Conservation (phyloP, 2,329 filamentous ascomycete species). For the Nemania serpens region DNA sequence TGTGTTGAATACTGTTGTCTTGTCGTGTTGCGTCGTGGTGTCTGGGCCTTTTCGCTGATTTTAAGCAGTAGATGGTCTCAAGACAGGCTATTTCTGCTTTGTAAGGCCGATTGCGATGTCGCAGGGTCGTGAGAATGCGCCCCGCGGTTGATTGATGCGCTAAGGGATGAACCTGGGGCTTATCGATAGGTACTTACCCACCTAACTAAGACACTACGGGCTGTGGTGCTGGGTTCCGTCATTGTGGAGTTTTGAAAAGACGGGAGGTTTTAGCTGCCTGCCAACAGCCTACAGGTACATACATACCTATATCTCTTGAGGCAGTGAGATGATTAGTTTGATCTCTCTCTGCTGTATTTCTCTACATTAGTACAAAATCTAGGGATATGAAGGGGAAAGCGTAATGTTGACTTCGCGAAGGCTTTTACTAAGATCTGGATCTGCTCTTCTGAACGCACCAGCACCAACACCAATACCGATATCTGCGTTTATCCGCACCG, state of each 20-base stretch:
- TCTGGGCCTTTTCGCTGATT: background rate
- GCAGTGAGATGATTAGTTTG: no score
- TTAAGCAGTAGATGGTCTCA: background rate
- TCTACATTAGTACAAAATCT: no score
- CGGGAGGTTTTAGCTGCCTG: no score
- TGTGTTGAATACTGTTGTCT: background rate
- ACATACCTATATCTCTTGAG: no score
- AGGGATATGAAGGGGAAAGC: background rate
- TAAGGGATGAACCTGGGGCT: background rate
- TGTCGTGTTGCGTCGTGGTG: no score
- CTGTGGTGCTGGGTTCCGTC: no score
- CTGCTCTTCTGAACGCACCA: background rate
- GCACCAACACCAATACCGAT: background rate
- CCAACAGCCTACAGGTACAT: no score
- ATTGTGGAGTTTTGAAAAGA: no score
- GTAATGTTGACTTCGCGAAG: slow-evolving; percentile 22
- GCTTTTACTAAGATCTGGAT: background rate
- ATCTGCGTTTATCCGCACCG: background rate
- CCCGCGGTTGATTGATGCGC: slow-evolving; percentile 16
- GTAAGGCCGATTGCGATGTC: slow-evolving; percentile 10
- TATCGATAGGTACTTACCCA: slow-evolving; percentile 16
- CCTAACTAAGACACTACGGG: no score
- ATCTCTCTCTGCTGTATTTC: no score
- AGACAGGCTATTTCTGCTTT: background rate
- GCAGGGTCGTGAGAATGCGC: slow-evolving; percentile 11